phyloP scores from a whole-genome alignment of 371 early-diverging fungal species.

The Mortierella sp. region DNA sequence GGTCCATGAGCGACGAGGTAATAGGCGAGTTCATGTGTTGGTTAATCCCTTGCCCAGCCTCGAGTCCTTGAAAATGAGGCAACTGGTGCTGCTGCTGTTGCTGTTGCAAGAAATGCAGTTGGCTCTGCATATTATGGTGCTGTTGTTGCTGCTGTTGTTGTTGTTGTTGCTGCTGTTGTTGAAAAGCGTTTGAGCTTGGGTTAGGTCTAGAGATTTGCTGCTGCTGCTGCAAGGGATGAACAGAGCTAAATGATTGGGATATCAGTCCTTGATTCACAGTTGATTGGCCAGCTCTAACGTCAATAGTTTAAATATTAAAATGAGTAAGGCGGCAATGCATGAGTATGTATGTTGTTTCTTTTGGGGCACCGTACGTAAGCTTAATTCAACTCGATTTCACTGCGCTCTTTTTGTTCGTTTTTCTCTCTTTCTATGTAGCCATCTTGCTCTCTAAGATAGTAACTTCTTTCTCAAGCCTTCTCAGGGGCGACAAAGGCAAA shows the following conservation, averaged over 20 bases:
- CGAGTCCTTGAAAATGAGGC: slow-evolving; percentile 37
- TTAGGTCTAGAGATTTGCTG: slow-evolving; percentile 29
- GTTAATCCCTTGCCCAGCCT: slow-evolving; percentile 31
- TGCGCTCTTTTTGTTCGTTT: not conserved
- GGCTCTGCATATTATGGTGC: slow-evolving; percentile 15
- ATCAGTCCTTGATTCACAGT: slow-evolving; percentile 22
- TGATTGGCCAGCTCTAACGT: slow-evolving; percentile 22
- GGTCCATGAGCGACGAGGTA: slow-evolving; percentile 17
- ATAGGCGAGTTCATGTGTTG: slow-evolving; percentile 33
- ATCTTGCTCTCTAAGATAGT: not conserved
- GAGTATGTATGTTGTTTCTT: not conserved
- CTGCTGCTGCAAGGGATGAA: slow-evolving; percentile 45
- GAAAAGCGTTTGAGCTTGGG: slow-evolving; percentile 15
- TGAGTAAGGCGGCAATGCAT: not conserved
- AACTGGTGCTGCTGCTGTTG: slow-evolving; percentile 35
- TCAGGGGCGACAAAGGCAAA: slow-evolving; percentile 18
- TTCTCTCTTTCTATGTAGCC: not conserved
- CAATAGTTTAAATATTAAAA: not conserved
- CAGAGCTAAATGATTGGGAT: slow-evolving; percentile 28
- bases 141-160: slow-evolving; percentile 37
- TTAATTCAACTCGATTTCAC: not conserved
- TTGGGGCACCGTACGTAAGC: not conserved
- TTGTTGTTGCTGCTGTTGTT: slow-evolving; percentile 28
- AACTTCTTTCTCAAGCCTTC: not conserved
- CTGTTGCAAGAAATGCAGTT: slow-evolving; percentile 17